Evolutionary conservation across 2,329 filamentous ascomycete genomes (phyloP).

Genomic region (Monosporascus cannonballus): DNA sequence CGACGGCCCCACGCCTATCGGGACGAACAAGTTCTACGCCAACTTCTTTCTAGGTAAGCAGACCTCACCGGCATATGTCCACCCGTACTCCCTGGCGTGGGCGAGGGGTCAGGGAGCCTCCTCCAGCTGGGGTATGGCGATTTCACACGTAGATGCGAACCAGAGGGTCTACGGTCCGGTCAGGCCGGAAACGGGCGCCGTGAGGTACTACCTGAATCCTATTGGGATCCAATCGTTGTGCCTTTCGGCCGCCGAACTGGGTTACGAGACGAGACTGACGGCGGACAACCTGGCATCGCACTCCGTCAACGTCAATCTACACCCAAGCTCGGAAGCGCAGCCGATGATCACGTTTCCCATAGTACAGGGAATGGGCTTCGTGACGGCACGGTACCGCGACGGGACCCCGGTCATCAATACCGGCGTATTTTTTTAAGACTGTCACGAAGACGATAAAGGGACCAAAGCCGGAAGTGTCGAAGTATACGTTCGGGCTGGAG

Average conservation of each 20-base stretch:
- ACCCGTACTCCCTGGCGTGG: constrained; percentile 70
- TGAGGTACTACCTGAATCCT: constrained; percentile 72
- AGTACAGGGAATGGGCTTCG: constrained; percentile 83
- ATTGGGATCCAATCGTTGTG: constrained; percentile 76
- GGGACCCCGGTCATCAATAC: constrained; percentile 68
- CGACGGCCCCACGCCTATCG: constrained; percentile 41
- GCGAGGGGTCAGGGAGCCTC: constrained; percentile 55
- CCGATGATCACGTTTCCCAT: constrained; percentile 71
- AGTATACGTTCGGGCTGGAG: constrained; percentile 68
- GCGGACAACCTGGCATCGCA: constrained; percentile 49
- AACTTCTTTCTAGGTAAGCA: constrained; percentile 77
- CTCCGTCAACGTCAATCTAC: constrained; percentile 63
- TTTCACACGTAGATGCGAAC: constrained; percentile 65
- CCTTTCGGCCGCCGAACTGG: constrained; percentile 72
- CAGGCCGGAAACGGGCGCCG: constrained; percentile 49
- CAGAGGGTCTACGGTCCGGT: constrained; percentile 63
- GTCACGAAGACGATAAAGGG: constrained; percentile 53
- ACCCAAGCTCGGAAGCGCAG: constrained; percentile 40
- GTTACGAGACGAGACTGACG: constrained; percentile 49
- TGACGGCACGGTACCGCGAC: constrained; percentile 71
- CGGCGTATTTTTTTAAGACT: constrained; percentile 63
- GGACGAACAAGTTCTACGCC: constrained; percentile 76
- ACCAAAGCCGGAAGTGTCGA: constrained; percentile 60
- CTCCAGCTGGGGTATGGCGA: constrained; percentile 68
- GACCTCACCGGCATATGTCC: constrained; percentile 62